Base-by-base conservation (phyloP, 2,329 filamentous ascomycete species). In the Penicillium brasilianum region DNA sequence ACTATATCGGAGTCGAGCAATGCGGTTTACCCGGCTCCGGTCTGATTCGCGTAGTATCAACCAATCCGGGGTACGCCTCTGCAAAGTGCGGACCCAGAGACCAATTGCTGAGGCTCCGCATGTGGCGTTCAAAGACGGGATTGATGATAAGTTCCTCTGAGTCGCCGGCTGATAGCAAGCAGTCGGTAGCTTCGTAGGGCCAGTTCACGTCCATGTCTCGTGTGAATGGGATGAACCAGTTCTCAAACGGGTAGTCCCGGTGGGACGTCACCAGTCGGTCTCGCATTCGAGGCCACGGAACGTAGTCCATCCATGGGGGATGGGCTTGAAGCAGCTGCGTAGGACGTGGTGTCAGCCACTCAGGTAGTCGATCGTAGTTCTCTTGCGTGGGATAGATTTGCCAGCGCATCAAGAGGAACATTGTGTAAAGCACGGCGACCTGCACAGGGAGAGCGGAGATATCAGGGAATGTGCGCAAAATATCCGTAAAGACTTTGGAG, bases 391-490 rank as follows among this genome's bases (percentile, higher is more conserved):
- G 92, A 30, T 86, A 86, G 59, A 96, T 90, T 73, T 92, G 88
- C 91, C 93, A 97, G 44, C 89, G 86, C 88, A 95, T 92, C 65
- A 93, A 74, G 34, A 93, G 83, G 76, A 96, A 96, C 91, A 96
- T 96, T 72, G 90, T 81, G 74, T 93, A 96, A 8, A 96, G 83
- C 7, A 92, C 87, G 9, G 90, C 92, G 0, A 96, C 87, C 69
- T 91, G 89, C 77, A 96, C 92, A 0, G 93, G 92, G 0, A 96
- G 83, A n/a, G 83, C 84, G 4, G 84, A 86, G 32, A 97, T 87
- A 68, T 91, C 88, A 0, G 92, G 91, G 69, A 96, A 96, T n/a
- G 90, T 92, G 65, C 86, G 83, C 11, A 96, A 81, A 60, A 96
- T 92, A 74, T 96, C 92, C 44, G 91, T 93, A 72, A 96, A 91